phyloP scores from a whole-genome alignment of 805 yeast genomes.

The Starmera amethionina region DNA sequence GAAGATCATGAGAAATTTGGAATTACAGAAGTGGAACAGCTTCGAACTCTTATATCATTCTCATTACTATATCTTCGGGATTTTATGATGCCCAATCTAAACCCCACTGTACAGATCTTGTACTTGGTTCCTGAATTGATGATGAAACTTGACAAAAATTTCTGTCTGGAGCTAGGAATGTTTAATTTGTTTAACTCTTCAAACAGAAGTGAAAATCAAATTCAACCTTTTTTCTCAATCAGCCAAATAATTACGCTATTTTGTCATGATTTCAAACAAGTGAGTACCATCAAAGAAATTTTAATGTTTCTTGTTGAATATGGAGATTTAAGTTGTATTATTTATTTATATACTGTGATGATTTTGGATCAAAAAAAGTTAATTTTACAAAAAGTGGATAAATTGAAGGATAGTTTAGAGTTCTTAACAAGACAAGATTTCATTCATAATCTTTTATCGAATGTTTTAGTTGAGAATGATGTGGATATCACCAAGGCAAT shows the following conservation, averaged over 20 bases:
- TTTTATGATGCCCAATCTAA: constrained; percentile 67
- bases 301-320: constrained; percentile 63
- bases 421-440: constrained; percentile 26
- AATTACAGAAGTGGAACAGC: constrained; percentile 12
- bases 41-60: constrained; percentile 42
- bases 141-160: constrained; percentile 33
- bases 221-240: constrained; percentile 58
- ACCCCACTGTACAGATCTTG: constrained; percentile 57
- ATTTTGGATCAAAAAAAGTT: constrained; percentile 35
- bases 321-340: constrained; percentile 40
- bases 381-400: constrained; percentile 23
- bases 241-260: constrained; percentile 73
- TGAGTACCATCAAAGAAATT: constrained; percentile 40
- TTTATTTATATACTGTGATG: constrained; percentile 55
- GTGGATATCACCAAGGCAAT: constrained; percentile 18
- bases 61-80: constrained; percentile 65
- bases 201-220: constrained; percentile 13
- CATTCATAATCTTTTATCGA: constrained; percentile 29
- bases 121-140: constrained; percentile 56
- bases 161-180: constrained; percentile 26
- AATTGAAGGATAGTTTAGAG: constrained; percentile 20
- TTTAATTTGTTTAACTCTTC: constrained; percentile 5
- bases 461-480: constrained; percentile 14
- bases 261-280: constrained; percentile 54
- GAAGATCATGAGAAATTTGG: constrained; percentile 29